Percentiles rank a stretch among this genome's conserved stretches.
These are phyloP conservation scores for Hysterium pulicare DNA, from an alignment of 2,329 filamentous ascomycete genomes.

Conservation along the genomic window DNA sequence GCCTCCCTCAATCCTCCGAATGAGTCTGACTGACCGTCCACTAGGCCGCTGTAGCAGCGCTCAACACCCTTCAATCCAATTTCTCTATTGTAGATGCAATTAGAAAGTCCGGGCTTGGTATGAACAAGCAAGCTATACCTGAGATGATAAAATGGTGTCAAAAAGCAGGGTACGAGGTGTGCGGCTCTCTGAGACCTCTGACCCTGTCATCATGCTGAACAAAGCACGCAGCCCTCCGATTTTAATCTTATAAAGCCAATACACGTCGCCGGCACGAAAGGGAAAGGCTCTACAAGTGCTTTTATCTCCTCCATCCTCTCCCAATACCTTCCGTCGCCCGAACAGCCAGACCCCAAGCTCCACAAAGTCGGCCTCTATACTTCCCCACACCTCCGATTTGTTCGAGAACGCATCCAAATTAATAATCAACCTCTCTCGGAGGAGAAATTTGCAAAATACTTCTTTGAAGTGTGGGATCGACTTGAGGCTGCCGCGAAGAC, in stretches of 20 bases:
- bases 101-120: constrained; percentile 66
- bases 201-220: constrained; percentile 7
- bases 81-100: constrained; percentile 73
- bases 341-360: constrained; percentile 29
- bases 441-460: constrained; percentile 68
- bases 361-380: constrained; percentile 75
- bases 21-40: constrained; percentile 14
- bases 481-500: constrained; percentile 53
- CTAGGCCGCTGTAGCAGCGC: constrained; percentile 66
- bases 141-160: constrained; percentile 78
- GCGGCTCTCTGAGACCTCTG: constrained; percentile 28
- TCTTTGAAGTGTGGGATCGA: constrained; percentile 80
- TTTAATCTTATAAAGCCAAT: constrained; percentile 62
- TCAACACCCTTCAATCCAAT: constrained; percentile 78
- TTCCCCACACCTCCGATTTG: constrained; percentile 78
- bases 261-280: constrained; percentile 91
- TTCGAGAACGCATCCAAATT: constrained; percentile 80
- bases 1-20: constrained; percentile 6
- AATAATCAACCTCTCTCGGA: constrained; percentile 68
- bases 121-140: constrained; percentile 73
- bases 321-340: constrained; percentile 51
- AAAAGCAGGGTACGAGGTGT: constrained; percentile 71
- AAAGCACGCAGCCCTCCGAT: constrained; percentile 54
- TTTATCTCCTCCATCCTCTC: constrained; percentile 77
- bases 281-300: constrained; percentile 85